These are phyloP conservation scores for Heritiera littoralis DNA, from an alignment of 345 rosid genomes.

Conservation along the genomic window DNA sequence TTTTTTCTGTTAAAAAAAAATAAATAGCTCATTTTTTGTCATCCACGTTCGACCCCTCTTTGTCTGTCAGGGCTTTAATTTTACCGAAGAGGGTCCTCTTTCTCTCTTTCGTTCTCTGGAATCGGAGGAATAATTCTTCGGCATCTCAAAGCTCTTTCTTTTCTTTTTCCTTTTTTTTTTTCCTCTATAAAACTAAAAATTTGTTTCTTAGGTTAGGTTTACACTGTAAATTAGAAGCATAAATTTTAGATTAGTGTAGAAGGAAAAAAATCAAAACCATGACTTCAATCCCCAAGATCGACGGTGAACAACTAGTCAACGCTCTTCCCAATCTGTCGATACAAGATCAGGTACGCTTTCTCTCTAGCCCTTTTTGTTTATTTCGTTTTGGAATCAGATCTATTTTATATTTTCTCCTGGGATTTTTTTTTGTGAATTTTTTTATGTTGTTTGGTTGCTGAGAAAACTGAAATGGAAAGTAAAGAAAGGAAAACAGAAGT, in stretches of 20 bases:
- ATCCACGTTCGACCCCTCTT: constrained; percentile 5
- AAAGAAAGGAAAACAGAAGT: background rate
- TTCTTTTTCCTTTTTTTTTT: background rate
- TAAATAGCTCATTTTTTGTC: background rate
- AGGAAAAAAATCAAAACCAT: constrained; percentile 16
- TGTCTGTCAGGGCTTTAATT: background rate
- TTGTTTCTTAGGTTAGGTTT: background rate
- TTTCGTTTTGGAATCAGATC: background rate
- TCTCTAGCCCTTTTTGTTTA: background rate
- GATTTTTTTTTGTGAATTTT: background rate
- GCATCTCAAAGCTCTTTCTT: constrained; percentile 12
- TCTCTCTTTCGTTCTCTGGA: constrained; percentile 13
- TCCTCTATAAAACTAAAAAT: background rate
- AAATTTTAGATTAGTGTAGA: background rate
- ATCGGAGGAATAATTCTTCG: constrained; percentile 21
- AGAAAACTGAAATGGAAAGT: background rate
- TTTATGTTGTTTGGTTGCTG: constrained; percentile 1
- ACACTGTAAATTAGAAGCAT: constrained; percentile 5
- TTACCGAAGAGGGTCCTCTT: background rate
- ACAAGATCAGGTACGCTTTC: constrained; percentile 31
- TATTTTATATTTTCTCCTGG: background rate
- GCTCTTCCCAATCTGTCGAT: constrained; percentile 21
- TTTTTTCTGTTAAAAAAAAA: background rate
- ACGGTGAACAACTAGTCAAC: constrained; percentile 27
- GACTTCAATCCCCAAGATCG: constrained; percentile 36